A percentile compares a stretch with the other conserved stretches of the same genome.
These are phyloP conservation scores for Tolypocladium tundrense DNA, from an alignment of 2,329 filamentous ascomycete genomes.

Conservation along the genomic window DNA sequence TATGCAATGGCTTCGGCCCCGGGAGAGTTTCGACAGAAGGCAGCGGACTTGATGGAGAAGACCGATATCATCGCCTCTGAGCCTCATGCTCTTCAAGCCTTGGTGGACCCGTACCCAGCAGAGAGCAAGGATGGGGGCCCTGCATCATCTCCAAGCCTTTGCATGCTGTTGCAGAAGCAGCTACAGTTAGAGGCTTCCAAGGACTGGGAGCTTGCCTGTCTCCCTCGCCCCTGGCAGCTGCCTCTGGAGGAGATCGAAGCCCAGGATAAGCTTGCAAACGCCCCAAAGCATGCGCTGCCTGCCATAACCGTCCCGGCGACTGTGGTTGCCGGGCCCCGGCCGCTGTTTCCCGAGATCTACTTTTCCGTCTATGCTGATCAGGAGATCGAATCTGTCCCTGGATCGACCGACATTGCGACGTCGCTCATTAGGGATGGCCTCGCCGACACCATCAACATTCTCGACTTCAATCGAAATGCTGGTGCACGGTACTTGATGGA, in stretches of 20 bases:
- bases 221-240: slow-evolving; percentile 60
- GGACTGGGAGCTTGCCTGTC: slow-evolving; percentile 63
- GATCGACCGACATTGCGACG: slow-evolving; percentile 63
- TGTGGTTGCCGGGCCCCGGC: slow-evolving; percentile 61
- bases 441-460: slow-evolving; percentile 84
- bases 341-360: slow-evolving; percentile 86
- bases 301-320: slow-evolving; percentile 63
- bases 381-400: slow-evolving; percentile 80
- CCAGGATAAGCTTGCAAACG: slow-evolving; percentile 47
- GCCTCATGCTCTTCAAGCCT: slow-evolving; percentile 69
- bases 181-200: slow-evolving; percentile 65
- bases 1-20: slow-evolving; percentile 74
- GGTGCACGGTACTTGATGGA: slow-evolving; percentile 87
- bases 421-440: slow-evolving; percentile 78
- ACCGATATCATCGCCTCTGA: slow-evolving; percentile 91
- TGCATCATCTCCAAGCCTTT: slow-evolving; percentile 55
- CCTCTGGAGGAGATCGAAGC: slow-evolving; percentile 49
- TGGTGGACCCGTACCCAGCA: slow-evolving; percentile 76
- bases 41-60: slow-evolving; percentile 74
- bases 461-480: slow-evolving; percentile 84
- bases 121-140: slow-evolving; percentile 53
- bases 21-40: slow-evolving; percentile 60
- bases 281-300: slow-evolving; percentile 69
- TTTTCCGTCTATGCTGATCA: slow-evolving; percentile 86
- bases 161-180: slow-evolving; percentile 77